Conservation (phyloP, 1,139 yeast species). For the Saccharomyces uvarum region DNA sequence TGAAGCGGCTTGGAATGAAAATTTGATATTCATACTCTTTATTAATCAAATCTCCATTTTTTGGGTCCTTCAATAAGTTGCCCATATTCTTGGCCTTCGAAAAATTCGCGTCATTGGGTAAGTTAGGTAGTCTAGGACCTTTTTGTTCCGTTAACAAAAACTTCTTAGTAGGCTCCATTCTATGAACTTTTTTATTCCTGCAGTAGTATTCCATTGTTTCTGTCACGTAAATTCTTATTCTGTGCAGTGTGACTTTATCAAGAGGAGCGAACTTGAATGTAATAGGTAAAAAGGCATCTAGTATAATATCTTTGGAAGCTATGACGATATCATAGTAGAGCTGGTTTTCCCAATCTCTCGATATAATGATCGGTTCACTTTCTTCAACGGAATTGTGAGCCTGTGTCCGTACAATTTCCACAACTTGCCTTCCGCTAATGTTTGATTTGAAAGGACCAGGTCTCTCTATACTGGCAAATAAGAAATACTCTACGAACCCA, state of each 20-base stretch:
- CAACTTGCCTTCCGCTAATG: slow-evolving; percentile 54
- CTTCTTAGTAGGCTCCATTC: slow-evolving; percentile 83
- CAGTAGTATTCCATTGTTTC: slow-evolving; percentile 89
- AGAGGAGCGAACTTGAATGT: slow-evolving; percentile 78
- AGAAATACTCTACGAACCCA: slow-evolving; percentile 64
- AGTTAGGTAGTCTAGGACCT: slow-evolving; percentile 39
- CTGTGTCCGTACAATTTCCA: slow-evolving; percentile 66
- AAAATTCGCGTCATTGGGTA: slow-evolving; percentile 29
- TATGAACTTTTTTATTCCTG: slow-evolving; percentile 74
- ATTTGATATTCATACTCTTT: slow-evolving; percentile 79
- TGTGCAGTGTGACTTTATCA: slow-evolving; percentile 79
- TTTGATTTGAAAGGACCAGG: slow-evolving; percentile 81
- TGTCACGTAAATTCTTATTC: slow-evolving; percentile 76
- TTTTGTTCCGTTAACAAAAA: slow-evolving; percentile 72
- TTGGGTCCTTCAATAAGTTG: slow-evolving; percentile 35
- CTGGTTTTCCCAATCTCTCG: slow-evolving; percentile 91
- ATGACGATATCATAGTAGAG: slow-evolving; percentile 81
- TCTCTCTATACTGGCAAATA: slow-evolving; percentile 65
- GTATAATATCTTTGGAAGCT: slow-evolving; percentile 77
- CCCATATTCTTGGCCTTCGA: slow-evolving; percentile 36
- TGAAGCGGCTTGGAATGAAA: slow-evolving; percentile 79
- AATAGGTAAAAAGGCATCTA: slow-evolving; percentile 76
- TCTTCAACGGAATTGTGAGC: slow-evolving; percentile 75
- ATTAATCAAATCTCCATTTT: slow-evolving; percentile 36
- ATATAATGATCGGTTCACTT: slow-evolving; percentile 85